Percentiles rank a stretch among this genome's conserved stretches.
These are phyloP conservation scores for Kurtzmaniella natalensis DNA, from an alignment of 1,139 yeast genomes.

Conservation along the genomic window DNA sequence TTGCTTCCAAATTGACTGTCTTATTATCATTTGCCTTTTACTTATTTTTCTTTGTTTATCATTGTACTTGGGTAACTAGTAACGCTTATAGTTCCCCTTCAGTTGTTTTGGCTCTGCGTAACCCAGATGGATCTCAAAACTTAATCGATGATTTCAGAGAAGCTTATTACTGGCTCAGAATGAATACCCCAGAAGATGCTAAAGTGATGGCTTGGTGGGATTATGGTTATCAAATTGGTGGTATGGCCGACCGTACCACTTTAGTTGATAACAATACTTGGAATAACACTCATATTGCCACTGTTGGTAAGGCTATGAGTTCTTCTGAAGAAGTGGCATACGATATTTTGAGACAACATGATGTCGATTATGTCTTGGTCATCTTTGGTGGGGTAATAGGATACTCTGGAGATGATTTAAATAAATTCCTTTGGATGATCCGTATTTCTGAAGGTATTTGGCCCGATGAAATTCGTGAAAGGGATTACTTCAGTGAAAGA, in stretches of 20 bases:
- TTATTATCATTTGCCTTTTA: conserved; percentile 70
- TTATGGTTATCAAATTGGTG: conserved; percentile 99
- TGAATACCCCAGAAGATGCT: conserved; percentile 96
- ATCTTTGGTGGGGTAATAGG: conserved; percentile 95
- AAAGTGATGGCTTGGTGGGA: conserved; percentile 99
- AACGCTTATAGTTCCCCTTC: conserved; percentile 97
- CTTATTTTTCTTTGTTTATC: conserved; percentile 79
- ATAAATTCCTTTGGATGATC: conserved; percentile 98
- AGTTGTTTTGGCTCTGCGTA: conserved; percentile 82
- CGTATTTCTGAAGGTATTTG: conserved; percentile 98
- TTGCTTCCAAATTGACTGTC: conserved; percentile 59
- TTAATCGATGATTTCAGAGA: conserved; percentile 97
- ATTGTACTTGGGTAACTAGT: conserved; percentile 97
- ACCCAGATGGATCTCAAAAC: conserved; percentile 80
- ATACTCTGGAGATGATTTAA: conserved; percentile 93
- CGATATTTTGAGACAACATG: conserved; percentile 82
- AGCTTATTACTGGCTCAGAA: conserved; percentile 97
- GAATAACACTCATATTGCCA: conserved; percentile 99
- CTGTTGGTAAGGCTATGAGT: conserved; percentile 99
- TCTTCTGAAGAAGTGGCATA: conserved; percentile 85
- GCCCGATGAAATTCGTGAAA: conserved; percentile 94
- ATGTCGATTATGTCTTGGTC: conserved; percentile 90
- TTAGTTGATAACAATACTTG: conserved; percentile 98
- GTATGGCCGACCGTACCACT: conserved; percentile 99
- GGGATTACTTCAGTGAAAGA: conserved; percentile 73